Conservation (phyloP, 495 filamentous ascomycete genomes). For the Aspergillus egyptiacus region DNA sequence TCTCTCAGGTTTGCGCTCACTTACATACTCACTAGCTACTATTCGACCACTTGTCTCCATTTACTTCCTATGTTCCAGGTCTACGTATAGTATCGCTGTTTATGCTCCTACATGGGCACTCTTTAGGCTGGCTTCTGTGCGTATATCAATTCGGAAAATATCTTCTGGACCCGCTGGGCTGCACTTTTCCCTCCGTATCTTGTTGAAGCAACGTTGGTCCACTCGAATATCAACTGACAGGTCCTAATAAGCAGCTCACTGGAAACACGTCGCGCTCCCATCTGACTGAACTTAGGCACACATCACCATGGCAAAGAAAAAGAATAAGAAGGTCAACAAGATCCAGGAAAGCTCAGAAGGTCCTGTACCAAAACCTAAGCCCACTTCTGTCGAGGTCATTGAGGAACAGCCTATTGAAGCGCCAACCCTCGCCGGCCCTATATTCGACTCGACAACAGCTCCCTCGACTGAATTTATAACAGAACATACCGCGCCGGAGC, state of each 20-base stretch:
- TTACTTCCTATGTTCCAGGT: constrained; percentile 11
- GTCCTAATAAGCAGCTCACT: constrained; percentile 27
- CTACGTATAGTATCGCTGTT: constrained; percentile 14
- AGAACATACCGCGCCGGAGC: constrained; percentile 6
- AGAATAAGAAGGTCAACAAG: constrained; percentile 41
- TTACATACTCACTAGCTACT: constrained; percentile 22
- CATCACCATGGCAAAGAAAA: constrained; percentile 35
- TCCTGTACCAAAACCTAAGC: constrained; percentile 26
- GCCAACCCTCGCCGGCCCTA: constrained; percentile 4
- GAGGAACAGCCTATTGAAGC: constrained; percentile 10
- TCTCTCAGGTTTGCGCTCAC: constrained; percentile 17
- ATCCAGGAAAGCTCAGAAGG: constrained; percentile 29
- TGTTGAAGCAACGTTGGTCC: constrained; percentile 28
- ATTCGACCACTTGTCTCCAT: constrained; percentile 28
- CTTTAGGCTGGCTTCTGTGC: constrained; percentile 19
- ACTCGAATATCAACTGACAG: constrained; percentile 30
- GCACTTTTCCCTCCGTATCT: constrained; percentile 26
- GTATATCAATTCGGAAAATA: constrained; percentile 31
- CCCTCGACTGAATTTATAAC: not conserved
- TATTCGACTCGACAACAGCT: not conserved
- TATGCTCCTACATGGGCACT: constrained; percentile 6
- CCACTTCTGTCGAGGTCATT: constrained; percentile 16
- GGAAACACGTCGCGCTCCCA: constrained; percentile 39
- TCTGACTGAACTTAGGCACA: constrained; percentile 29
- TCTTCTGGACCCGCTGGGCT: constrained; percentile 31